These are phyloP conservation scores for Talaromyces nanjingensis DNA, from an alignment of 495 filamentous ascomycete genomes.

Conservation along the genomic window DNA sequence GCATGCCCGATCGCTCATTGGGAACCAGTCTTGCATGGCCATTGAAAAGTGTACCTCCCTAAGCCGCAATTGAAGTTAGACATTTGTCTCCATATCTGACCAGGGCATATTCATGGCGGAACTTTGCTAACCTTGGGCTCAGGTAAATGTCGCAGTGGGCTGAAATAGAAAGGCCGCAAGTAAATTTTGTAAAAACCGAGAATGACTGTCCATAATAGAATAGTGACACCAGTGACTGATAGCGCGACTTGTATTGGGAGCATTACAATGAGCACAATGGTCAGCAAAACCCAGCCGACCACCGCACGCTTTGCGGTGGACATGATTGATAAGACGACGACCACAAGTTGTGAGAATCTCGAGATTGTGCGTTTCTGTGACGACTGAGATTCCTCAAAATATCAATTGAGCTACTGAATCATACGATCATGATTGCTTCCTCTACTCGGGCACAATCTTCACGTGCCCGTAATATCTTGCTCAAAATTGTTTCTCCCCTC, in stretches of 20 bases:
- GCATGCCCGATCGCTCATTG: not conserved
- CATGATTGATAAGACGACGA: not conserved
- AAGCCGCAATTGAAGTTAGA: not conserved
- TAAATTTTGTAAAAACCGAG: not conserved
- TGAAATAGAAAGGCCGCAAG: not conserved
- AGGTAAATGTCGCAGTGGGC: not conserved
- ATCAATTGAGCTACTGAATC: not conserved
- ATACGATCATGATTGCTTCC: not conserved
- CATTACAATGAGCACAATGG: not conserved
- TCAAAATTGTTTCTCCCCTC: not conserved
- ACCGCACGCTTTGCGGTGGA: not conserved
- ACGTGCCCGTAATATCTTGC: not conserved
- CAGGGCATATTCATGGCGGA: not conserved
- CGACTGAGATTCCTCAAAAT: not conserved
- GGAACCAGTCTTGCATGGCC: slow-evolving; percentile 2
- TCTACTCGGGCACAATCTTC: not conserved
- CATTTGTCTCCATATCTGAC: not conserved
- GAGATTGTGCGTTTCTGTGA: not conserved
- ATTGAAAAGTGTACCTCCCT: not conserved
- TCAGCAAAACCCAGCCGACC: not conserved
- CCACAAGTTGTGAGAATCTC: not conserved
- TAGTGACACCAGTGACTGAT: not conserved
- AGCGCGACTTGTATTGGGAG: not conserved
- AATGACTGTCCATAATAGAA: not conserved
- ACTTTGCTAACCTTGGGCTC: not conserved